Base-by-base conservation (phyloP, 2,329 filamentous ascomycete genomes). In the Beauveria medogensis region DNA sequence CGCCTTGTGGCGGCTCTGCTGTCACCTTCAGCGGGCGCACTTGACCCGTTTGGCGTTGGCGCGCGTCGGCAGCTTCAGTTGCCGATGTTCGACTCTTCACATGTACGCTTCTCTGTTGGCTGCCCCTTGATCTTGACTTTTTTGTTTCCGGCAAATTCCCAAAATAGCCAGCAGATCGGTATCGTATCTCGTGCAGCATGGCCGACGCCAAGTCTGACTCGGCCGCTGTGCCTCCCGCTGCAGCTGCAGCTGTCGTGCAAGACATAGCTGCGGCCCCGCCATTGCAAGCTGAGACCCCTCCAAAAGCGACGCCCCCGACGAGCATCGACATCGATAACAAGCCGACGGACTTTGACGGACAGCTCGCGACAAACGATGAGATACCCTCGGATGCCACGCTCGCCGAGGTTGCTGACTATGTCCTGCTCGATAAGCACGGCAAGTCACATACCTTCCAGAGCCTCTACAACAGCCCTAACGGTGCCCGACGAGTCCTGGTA, bases 381-480 rank as follows among this genome's bases (percentile, higher is more conserved):
- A 67, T 86, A 2, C 85, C 85, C 1, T 74, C 80, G 0, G 66
- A 69, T 22, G 75, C 78, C 59, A 77, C 75, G 3, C 70, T 87
- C 28, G 75, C 73, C 59, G 77, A 75, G 65, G 78, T 87, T 46
- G 81, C 82, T 63, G 70, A 80, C 65, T 81, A 82, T 68, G 74
- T 78, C 1, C 78, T 91, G 16, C 78, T 88, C 48, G 87, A 89
- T 71, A 76, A 77, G 43, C 72, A 86, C 61, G 85, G 86, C 60
- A 84, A 82, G 60, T 73, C 80, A 16, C 80, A 80, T 48, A 75
- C 81, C 0, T 91, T 91, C 72, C 82, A 82, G 71, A 84, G 80
- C 66, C 73, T 90, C 30, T 87, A 86, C 70, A 79, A 77, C 40
- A 82, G 83, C 4, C 76, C 71, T 52, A 81, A 82, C 59, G 77